Evolutionary conservation across 1,284 basidiomycete species (phyloP).

Genomic region (Rhizoctonia solani): DNA sequence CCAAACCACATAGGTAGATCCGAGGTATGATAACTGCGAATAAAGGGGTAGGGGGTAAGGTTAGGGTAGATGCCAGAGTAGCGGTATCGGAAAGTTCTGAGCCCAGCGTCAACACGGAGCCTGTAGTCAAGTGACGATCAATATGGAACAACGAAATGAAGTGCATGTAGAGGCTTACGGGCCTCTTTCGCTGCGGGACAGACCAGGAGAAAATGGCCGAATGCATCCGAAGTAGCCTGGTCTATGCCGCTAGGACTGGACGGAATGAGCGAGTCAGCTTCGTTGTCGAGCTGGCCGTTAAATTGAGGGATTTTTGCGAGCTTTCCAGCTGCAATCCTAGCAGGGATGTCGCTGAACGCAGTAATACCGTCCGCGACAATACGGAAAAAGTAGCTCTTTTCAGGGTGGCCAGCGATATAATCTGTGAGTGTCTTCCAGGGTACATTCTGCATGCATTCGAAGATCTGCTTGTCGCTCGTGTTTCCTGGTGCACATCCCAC

Average conservation of each 20-base stretch:
- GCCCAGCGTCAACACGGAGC: constrained; percentile 23
- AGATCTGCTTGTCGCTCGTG: not conserved
- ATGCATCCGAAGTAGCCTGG: constrained; percentile 1
- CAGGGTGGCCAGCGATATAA: constrained; percentile 18
- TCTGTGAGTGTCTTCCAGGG: constrained; percentile 5
- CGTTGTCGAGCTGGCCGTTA: constrained; percentile 4
- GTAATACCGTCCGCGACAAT: constrained; percentile 9
- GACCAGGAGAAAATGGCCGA: not conserved
- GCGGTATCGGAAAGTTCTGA: constrained; percentile 32
- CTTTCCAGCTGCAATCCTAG: not conserved
- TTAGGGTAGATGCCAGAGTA: constrained; percentile 33
- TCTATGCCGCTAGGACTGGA: constrained; percentile 24
- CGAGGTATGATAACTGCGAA: constrained; percentile 25
- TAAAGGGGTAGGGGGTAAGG: constrained; percentile 19
- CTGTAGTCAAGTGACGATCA: not conserved
- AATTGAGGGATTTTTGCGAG: constrained; percentile 20
- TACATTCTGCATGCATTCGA: constrained; percentile 31
- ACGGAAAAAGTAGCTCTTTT: constrained; percentile 22
- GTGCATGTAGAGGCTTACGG: not conserved
- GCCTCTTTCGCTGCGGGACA: not conserved
- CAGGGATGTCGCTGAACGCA: not conserved
- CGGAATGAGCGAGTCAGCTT: constrained; percentile 19
- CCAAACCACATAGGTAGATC: constrained; percentile 35
- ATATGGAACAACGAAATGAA: not conserved
- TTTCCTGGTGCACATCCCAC: constrained; percentile 16